Evolutionary conservation across 305 asterid genomes (phyloP), one percentile per base, ranked within the genome.

Genomic region (Fraxinus xanthoxyloides): DNA sequence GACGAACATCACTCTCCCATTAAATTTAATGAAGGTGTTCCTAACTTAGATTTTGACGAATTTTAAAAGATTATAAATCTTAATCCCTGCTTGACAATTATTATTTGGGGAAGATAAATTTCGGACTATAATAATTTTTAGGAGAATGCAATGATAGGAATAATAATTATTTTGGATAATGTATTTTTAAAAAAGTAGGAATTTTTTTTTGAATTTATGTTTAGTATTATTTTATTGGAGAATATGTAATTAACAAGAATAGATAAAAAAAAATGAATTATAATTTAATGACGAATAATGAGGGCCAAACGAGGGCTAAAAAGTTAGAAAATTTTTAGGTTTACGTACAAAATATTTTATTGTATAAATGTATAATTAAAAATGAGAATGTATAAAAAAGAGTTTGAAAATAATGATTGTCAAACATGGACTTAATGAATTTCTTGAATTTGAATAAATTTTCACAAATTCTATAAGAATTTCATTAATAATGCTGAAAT

Each of bases 1-100:
- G 19, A 67, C 46, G 32, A 65, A 72, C 78, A 54, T 79, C 82
- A 67, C 48, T 35, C 36, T 34, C 79, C 40, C 65, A 19, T 30
- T 12, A n/a, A 67, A 28, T 63, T 63, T 63, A 19, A 59, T 5
- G 51, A 10, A 10, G 13, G 51, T 40, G 51, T 40, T 15, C 51
- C 10, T 10, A 10, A 40, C 51, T 40, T 10, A 40, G 51, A 40
- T 40, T 40, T 40, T 10, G n/a, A 13, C 19, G 19, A 46, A 46
- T 46, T 46, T 13, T 46, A 46, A 8, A 46, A 46, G 19, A 13
- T 46, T 15, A 46, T 17, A 46, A 46, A 46, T 46, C 3, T 46
- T 46, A 46, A 2, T 46, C 19, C 56, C 1, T 46, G 56, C 13
- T 46, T 46, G 56, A 46, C 6, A 46, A 46, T 46, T 46, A 46